Percentiles rank a stretch among this genome's conserved stretches.
Evolutionary conservation across 2,329 filamentous ascomycete species (phyloP).

Genomic region (Pestalotiopsis sp.): DNA sequence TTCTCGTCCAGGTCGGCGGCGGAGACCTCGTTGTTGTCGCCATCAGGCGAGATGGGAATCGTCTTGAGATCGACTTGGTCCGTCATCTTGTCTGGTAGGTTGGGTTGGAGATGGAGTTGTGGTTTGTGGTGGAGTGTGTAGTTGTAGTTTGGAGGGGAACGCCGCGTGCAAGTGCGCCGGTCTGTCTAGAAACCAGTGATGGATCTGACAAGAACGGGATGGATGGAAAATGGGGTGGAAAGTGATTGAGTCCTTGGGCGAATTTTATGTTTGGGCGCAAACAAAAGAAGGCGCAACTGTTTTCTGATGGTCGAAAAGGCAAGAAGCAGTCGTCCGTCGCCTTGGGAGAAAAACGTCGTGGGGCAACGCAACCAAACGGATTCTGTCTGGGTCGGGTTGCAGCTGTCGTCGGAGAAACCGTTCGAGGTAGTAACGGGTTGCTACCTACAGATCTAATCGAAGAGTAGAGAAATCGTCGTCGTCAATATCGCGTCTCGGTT

Average conservation of each 20-base stretch:
- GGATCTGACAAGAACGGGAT: neutral
- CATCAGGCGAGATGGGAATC: conserved; percentile 67
- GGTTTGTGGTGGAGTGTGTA: neutral
- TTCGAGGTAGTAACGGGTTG: neutral
- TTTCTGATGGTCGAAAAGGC: neutral
- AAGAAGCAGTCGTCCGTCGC: neutral
- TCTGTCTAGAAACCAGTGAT: neutral
- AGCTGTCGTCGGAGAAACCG: conserved; percentile 2
- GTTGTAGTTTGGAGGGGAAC: neutral
- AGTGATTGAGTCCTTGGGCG: neutral
- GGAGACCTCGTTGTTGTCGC: conserved; percentile 54
- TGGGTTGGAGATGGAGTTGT: neutral
- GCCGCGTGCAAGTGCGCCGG: neutral
- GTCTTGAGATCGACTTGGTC: conserved; percentile 69
- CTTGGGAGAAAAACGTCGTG: conserved; percentile 2
- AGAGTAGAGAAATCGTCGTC: neutral
- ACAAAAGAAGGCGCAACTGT: conserved; percentile 7
- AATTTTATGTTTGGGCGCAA: conserved; percentile 1
- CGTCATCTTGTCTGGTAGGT: conserved; percentile 37
- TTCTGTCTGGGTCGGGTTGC: neutral
- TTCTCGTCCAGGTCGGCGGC: conserved; percentile 55
- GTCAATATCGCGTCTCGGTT: neutral
- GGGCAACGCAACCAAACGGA: conserved; percentile 5
- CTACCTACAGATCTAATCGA: neutral
- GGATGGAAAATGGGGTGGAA: neutral